phyloP scores from a whole-genome alignment of 805 yeast genomes.

The Blastobotrys parvus region DNA sequence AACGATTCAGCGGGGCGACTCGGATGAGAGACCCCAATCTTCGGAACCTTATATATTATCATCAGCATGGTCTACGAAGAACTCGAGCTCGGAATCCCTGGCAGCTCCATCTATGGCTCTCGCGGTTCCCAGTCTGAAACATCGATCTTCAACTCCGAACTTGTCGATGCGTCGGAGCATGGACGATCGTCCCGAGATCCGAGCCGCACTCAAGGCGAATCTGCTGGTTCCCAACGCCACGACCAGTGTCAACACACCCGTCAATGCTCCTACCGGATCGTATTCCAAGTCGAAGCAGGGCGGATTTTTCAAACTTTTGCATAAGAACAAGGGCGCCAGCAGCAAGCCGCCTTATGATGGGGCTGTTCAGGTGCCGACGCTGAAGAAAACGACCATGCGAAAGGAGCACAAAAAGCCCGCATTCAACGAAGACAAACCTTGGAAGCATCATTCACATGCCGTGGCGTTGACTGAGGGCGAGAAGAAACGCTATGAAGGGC shows the following conservation, averaged over 20 bases:
- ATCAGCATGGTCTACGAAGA: not conserved
- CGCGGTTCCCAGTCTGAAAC: not conserved
- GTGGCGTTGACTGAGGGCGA: slow-evolving; percentile 44
- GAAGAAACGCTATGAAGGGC: slow-evolving; percentile 82
- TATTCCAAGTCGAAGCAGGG: not conserved
- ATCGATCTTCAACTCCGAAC: not conserved
- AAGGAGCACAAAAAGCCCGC: slow-evolving; percentile 34
- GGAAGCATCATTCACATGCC: slow-evolving; percentile 75
- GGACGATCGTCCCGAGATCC: slow-evolving; percentile 2
- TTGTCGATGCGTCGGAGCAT: not conserved
- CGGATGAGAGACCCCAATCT: not conserved
- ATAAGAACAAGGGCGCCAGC: not conserved
- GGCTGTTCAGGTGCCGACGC: not conserved
- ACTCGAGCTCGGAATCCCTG: not conserved
- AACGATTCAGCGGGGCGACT: too few relatives aligned
- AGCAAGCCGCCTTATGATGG: not conserved
- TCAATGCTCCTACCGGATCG: not conserved
- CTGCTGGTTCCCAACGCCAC: not conserved
- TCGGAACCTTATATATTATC: not conserved
- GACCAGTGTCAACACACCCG: not conserved
- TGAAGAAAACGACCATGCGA: slow-evolving; percentile 22
- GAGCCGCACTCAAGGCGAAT: slow-evolving; percentile 1
- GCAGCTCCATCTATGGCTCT: too few relatives aligned
- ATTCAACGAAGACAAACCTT: slow-evolving; percentile 85
- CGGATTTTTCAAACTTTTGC: not conserved